Percentiles rank a stretch among this genome's conserved stretches.
These are phyloP conservation scores for Staphylotrichum longicolle DNA, from an alignment of 495 filamentous ascomycete genomes.

Conservation along the genomic window DNA sequence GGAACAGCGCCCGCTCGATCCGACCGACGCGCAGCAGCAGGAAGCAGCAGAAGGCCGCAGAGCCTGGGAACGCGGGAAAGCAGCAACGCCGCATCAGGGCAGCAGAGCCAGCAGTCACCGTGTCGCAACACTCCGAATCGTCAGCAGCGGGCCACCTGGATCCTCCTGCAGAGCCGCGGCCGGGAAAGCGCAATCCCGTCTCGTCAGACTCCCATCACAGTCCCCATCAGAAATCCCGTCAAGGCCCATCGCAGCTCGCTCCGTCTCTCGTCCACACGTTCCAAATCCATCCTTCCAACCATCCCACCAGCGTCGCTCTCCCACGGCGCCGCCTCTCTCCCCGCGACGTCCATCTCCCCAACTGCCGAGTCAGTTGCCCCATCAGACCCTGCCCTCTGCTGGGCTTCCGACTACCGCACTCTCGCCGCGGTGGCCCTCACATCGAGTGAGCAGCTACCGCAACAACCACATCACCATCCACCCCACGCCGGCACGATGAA, in stretches of 20 bases:
- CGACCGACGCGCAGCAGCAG: not conserved
- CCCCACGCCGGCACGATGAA: conserved; percentile 63
- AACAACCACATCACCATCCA: conserved; percentile 36
- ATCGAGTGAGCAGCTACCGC: conserved; percentile 50
- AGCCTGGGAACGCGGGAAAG: too few species aligned
- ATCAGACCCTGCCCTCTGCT: conserved; percentile 15
- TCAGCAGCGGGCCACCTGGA: too few species aligned
- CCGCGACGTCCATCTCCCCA: not conserved
- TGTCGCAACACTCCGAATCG: too few species aligned
- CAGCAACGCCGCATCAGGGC: too few species aligned
- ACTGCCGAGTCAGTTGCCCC: conserved; percentile 16
- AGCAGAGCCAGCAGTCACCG: too few species aligned
- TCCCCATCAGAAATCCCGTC: too few species aligned
- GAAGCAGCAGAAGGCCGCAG: not conserved
- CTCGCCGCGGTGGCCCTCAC: conserved; percentile 42
- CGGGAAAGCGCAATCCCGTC: not conserved
- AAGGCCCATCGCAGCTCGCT: too few species aligned
- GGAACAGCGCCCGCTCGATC: not conserved
- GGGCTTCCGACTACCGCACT: conserved; percentile 11
- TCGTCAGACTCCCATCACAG: too few species aligned
- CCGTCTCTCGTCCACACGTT: too few species aligned
- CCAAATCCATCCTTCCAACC: too few species aligned
- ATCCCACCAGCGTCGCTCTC: conserved; percentile 9
- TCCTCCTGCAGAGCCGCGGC: not conserved
- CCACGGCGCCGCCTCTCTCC: not conserved